Conservation (phyloP, 2,329 filamentous ascomycete species). For the Beauveria varroae region DNA sequence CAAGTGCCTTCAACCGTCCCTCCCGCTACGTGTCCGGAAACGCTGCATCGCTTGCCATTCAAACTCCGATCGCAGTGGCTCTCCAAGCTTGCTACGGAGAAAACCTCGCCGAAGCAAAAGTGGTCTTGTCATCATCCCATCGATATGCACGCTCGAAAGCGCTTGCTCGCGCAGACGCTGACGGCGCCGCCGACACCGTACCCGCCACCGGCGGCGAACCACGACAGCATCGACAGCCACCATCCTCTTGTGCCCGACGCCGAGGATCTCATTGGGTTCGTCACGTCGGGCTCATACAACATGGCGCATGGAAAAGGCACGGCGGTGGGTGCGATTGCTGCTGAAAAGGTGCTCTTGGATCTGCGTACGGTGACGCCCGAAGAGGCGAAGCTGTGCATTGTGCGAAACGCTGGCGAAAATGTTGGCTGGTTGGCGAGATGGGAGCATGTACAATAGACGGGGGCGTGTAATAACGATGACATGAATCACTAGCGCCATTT, state of each 20-base stretch:
- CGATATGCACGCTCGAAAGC: constrained; percentile 32
- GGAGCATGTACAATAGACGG: constrained; percentile 49
- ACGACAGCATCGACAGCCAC: constrained; percentile 41
- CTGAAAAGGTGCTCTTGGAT: constrained; percentile 44
- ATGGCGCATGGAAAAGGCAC: constrained; percentile 67
- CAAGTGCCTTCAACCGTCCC: constrained; percentile 41
- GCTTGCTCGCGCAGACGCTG: constrained; percentile 41
- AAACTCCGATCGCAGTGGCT: constrained; percentile 67
- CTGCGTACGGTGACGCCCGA: constrained; percentile 22
- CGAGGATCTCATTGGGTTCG: constrained; percentile 77
- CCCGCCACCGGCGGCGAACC: constrained; percentile 29
- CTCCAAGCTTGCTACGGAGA: constrained; percentile 34
- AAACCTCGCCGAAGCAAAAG: constrained; percentile 7
- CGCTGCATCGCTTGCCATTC: constrained; percentile 26
- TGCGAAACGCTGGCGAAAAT: constrained; percentile 71
- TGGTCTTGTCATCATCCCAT: constrained; percentile 11
- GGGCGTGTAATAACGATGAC: not conserved
- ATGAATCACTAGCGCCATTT: not conserved
- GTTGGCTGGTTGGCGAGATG: constrained; percentile 73
- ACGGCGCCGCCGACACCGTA: constrained; percentile 27
- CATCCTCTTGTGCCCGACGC: constrained; percentile 66
- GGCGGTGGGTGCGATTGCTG: constrained; percentile 64
- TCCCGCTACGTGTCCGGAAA: constrained; percentile 13
- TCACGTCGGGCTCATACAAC: constrained; percentile 80
- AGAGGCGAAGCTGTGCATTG: constrained; percentile 61